Percentiles rank a stretch among this genome's conserved stretches.
Conservation (phyloP, 139 green algal genomes). For the Closterium sp. region DNA sequence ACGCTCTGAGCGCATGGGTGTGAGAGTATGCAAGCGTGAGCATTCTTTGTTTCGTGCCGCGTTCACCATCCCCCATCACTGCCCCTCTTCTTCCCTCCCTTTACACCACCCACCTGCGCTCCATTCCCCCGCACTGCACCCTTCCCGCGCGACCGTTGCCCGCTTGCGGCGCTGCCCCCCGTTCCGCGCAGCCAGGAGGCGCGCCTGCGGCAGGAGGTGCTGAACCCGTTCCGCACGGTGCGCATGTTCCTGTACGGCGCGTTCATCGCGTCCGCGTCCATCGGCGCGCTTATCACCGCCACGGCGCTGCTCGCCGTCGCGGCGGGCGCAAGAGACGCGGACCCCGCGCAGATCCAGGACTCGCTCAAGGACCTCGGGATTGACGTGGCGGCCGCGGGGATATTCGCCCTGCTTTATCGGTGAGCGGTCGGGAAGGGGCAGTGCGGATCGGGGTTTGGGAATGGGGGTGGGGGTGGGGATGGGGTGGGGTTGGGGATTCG, state of each 20-base stretch:
- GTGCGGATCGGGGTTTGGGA: background rate
- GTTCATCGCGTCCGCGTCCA: conserved; percentile 19
- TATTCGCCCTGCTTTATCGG: conserved; percentile 27
- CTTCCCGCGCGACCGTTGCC: background rate
- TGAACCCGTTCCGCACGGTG: conserved; percentile 41
- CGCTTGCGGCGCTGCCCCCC: background rate
- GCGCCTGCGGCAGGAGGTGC: conserved; percentile 31
- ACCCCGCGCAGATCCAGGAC: conserved; percentile 9
- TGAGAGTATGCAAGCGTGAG: too few relatives aligned
- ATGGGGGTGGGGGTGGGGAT: background rate
- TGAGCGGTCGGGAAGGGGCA: background rate
- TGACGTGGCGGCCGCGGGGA: conserved; percentile 28
- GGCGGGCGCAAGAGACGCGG: conserved; percentile 24
- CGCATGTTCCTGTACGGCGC: conserved; percentile 49
- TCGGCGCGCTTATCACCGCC: conserved; percentile 32
- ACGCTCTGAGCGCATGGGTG: too few relatives aligned
- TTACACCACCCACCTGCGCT: background rate
- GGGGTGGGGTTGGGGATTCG: background rate
- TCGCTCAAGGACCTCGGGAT: conserved; percentile 37
- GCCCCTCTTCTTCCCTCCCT: background rate
- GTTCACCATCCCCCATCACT: background rate
- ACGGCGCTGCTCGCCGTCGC: conserved; percentile 19
- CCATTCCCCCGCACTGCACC: background rate
- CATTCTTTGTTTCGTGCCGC: background rate
- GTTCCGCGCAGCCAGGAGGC: conserved; percentile 30